Percentiles rank a stretch among this genome's conserved stretches.
These are phyloP conservation scores for Lentinula edodes DNA, from an alignment of 768 basidiomycete genomes.

Conservation along the genomic window DNA sequence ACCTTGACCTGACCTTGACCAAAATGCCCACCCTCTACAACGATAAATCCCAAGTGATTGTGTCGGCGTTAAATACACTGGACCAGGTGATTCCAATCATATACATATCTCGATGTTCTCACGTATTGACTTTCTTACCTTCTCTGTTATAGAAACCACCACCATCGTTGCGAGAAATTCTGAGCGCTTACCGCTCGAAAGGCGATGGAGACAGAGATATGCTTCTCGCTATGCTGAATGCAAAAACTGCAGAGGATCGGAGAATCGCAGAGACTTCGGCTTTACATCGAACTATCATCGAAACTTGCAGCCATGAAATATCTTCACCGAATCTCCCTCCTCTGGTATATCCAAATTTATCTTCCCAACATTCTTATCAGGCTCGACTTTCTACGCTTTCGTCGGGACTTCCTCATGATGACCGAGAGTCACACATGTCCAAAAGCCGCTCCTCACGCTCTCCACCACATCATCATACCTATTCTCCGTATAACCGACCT, in stretches of 20 bases:
- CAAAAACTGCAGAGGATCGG: conserved; percentile 92
- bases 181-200: conserved; percentile 76
- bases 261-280: conserved; percentile 67
- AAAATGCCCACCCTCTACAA: background rate
- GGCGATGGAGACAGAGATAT: conserved; percentile 86
- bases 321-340: conserved; percentile 17
- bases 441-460: conserved; percentile 43
- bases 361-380: conserved; percentile 21
- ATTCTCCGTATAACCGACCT: conserved; percentile 4
- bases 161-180: conserved; percentile 79
- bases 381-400: conserved; percentile 17
- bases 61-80: background rate
- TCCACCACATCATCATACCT: conserved; percentile 29
- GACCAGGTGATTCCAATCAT: background rate
- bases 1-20: background rate
- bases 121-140: background rate
- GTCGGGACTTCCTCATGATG: background rate
- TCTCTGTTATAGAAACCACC: conserved; percentile 53
- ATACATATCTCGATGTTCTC: background rate
- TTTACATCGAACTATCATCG: conserved; percentile 67
- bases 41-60: conserved; percentile 2
- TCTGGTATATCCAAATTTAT: conserved; percentile 1
- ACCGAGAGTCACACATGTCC: background rate
- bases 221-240: conserved; percentile 85
- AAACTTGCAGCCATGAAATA: conserved; percentile 40